These are phyloP conservation scores for Chenopodium quinoa DNA, from an alignment of 148 eudicot genomes.

Conservation along the genomic window DNA sequence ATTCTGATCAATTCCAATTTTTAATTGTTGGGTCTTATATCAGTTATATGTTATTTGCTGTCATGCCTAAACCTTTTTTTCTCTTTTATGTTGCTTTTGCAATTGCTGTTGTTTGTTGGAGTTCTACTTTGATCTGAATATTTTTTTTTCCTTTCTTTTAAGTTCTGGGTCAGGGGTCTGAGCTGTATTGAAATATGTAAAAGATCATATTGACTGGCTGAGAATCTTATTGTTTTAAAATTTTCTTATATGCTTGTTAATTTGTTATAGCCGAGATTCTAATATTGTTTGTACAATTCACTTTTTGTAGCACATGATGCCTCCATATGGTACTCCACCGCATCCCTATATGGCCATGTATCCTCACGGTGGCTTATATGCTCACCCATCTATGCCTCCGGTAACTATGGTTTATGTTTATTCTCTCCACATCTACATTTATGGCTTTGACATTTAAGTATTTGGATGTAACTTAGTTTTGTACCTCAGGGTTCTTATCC, in stretches of 20 bases:
- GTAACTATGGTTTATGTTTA: slow-evolving; percentile 37
- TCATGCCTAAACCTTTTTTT: neutral
- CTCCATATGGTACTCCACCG: slow-evolving; percentile 99
- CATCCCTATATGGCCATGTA: slow-evolving; percentile 99
- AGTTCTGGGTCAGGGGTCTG: neutral
- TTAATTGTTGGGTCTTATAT: neutral
- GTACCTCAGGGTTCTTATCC: slow-evolving; percentile 83
- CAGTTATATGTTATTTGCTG: neutral
- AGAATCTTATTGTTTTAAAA: neutral
- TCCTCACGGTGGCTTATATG: slow-evolving; percentile 94
- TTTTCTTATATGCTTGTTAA: neutral
- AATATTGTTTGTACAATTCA: slow-evolving; percentile 10
- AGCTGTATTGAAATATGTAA: neutral
- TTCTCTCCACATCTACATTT: slow-evolving; percentile 4
- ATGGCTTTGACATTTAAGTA: neutral
- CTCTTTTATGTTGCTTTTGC: neutral
- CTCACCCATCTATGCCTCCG: slow-evolving; percentile 96
- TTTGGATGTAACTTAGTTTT: slow-evolving; percentile 2
- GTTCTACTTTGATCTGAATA: neutral
- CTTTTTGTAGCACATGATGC: slow-evolving; percentile 76
- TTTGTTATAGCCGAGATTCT: neutral
- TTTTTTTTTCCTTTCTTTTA: neutral
- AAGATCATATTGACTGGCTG: neutral
- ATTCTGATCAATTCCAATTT: slow-evolving; percentile 4
- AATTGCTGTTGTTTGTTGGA: neutral